Evolutionary conservation across 2,329 filamentous ascomycete genomes (phyloP), one percentile per base, ranked within the genome.

Genomic region (Exophiala sp.): DNA sequence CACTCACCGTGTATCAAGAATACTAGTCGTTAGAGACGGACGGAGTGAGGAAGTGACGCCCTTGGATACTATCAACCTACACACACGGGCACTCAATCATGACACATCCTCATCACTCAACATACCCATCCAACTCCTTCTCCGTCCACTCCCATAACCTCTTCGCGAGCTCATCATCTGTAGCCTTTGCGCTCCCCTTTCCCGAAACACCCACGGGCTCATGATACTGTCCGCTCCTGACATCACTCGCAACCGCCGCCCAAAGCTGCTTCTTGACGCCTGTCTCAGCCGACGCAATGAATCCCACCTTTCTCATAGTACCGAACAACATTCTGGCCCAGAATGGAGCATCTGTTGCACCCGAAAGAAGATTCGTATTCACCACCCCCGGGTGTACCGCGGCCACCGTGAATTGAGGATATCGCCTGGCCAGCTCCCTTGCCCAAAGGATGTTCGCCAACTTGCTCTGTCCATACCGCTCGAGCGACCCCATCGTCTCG

Each of bases 371-470:
- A 34, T 76, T 72, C 1, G 77, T 78, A 9, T 69, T 55, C 20
- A 79, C 74, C n/a, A 75, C 67, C 5, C 78, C 78, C 0, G 78
- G 78, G 54, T 81, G 77, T 3, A 79, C 57, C 0, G 72, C 66
- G 0, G 75, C 71, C 12, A 66, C 66, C 0, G 70, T 77, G 47
- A 81, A 70, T 5, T 67, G 46, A 1, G 78, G 78, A 57, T 79
- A 75, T 0, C 67, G 68, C 12, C 63, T 56, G 0, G 74, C 73
- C 5, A 79, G 65, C 24, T 73, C 68, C 9, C 65, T 62, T 0
- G 74, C 66, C 60, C 72, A 78, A 0, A 79, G 70, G 7, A 80
- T 66, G 42, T 79, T 79, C 2, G 76, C 75, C 7, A 81, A 68
- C 58, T 81, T 81, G 36, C 70, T 72, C 41, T 75, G 71, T 2